Percentiles rank a stretch among this genome's conserved stretches.
Conservation (phyloP, 176 grass and related monocot genomes). For the Eragrostis curvula region DNA sequence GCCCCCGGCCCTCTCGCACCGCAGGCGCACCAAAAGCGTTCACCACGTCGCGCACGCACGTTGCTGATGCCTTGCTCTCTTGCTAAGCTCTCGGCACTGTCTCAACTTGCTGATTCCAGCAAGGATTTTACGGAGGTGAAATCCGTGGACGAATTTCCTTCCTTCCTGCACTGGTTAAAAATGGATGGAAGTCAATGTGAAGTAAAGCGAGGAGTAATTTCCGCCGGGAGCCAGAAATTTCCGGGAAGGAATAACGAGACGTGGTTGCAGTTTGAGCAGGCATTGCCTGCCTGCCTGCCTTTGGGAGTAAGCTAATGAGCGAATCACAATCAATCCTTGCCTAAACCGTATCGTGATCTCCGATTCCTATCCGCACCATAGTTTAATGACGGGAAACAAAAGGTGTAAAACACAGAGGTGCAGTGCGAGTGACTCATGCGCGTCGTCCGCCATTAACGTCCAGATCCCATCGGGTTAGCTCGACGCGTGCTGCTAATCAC, state of each 20-base stretch:
- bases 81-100: not conserved
- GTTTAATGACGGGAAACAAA: not conserved
- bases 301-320: conserved; percentile 29
- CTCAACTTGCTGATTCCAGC: too few species aligned
- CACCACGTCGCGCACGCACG: not conserved
- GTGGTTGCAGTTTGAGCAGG: not conserved
- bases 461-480: not conserved
- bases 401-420: conserved; percentile 27
- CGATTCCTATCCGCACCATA: conserved; percentile 1
- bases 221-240: not conserved
- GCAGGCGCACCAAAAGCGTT: conserved; percentile 17
- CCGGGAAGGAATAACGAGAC: not conserved
- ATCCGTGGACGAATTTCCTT: not conserved
- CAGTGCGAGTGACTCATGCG: not conserved
- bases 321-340: conserved; percentile 32
- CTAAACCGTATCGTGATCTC: conserved; percentile 27
- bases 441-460: not conserved
- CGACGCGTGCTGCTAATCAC: not conserved
- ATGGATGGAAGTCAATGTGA: not conserved
- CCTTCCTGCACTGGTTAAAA: not conserved
- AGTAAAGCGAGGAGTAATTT: not conserved
- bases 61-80: conserved; percentile 2
- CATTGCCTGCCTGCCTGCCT: not conserved
- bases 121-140: not conserved
- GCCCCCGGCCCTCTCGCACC: not conserved